Conservation (phyloP, 1,139 yeast genomes). For the Meyerozyma elateridarum region DNA sequence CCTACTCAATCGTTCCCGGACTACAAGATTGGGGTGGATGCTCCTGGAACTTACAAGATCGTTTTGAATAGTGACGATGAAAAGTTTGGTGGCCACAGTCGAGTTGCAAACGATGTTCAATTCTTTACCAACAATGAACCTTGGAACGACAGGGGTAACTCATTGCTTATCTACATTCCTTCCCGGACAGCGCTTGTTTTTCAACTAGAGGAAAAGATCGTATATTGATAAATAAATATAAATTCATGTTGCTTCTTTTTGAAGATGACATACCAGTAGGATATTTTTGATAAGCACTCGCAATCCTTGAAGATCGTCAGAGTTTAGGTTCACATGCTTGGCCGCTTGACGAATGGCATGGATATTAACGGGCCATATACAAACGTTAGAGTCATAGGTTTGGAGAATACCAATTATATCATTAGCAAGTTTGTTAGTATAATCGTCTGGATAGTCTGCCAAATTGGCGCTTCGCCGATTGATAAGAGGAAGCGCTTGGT, state of each 20-base stretch:
- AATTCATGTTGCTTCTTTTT: conserved; percentile 3
- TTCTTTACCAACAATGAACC: conserved; percentile 66
- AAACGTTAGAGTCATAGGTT: conserved; percentile 30
- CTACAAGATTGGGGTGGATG: conserved; percentile 84
- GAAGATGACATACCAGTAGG: conserved; percentile 22
- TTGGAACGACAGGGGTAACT: conserved; percentile 81
- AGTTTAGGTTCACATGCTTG: conserved; percentile 25
- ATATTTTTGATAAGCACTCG: conserved; percentile 25
- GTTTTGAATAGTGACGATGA: conserved; percentile 70
- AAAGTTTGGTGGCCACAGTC: conserved; percentile 75
- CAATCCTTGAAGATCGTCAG: conserved; percentile 22
- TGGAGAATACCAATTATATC: conserved; percentile 36
- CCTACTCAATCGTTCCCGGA: conserved; percentile 79
- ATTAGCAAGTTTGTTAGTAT: conserved; percentile 26
- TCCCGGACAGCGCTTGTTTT: conserved; percentile 74
- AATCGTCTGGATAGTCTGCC: conserved; percentile 20
- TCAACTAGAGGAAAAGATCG: conserved; percentile 20
- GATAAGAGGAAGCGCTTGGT: conserved; percentile 28
- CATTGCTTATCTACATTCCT: conserved; percentile 79
- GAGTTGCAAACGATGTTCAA: conserved; percentile 47
- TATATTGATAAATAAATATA: background rate
- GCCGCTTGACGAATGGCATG: conserved; percentile 31
- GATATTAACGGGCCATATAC: conserved; percentile 34
- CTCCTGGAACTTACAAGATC: conserved; percentile 69
- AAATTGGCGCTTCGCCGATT: conserved; percentile 19